Evolutionary conservation across 2,329 filamentous ascomycete species (phyloP), one percentile per base, ranked within the genome.

Genomic region (Penicillium digitatum): DNA sequence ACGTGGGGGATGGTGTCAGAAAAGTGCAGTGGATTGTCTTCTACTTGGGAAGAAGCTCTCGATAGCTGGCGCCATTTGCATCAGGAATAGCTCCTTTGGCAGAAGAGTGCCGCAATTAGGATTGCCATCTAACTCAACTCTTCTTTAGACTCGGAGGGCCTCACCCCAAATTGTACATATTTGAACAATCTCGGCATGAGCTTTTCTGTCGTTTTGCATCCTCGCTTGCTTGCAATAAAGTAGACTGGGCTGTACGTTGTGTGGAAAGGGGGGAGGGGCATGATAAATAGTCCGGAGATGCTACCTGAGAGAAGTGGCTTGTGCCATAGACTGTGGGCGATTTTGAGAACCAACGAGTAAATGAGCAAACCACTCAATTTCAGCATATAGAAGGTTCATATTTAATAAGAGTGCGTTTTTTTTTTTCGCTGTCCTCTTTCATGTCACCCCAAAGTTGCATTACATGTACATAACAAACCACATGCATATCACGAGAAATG

Each of bases 1-100:
- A 95, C 89, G 1, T 97, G 94, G 93, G 80, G 81, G 0, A 71
- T 95, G 26, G 81, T 96, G 3, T 81, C 80, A 38, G 88, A 92
- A 67, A 81, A 90, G 62, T 97, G 94, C 69, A 82, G 78, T 10
- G 82, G 80, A 45, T 75, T 78, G 37, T 78, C 78, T 37, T 78
- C 77, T 39, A 79, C 77, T 16, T 90, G 87, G 81, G 85, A 91
- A 66, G 79, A 81, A 55, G 86, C 85, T 2, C 69, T 90, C 44
- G 80, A 82, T 59, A 73, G 72, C 35, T 91, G 89, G 88, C 77
- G 80, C 62, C 78, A 74, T 48, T 66, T 55, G 49, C 65, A 65
- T 37, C 67, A 61, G 38, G 62, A 55, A 55, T 66, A 54, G 58
- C 7, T 26, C 12, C 7, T n/a, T 2, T 34, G 5, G 20, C 8